These are phyloP conservation scores for Pelagomonas calceolata DNA, from an alignment of 108 stramenopile species.

Conservation along the genomic window DNA sequence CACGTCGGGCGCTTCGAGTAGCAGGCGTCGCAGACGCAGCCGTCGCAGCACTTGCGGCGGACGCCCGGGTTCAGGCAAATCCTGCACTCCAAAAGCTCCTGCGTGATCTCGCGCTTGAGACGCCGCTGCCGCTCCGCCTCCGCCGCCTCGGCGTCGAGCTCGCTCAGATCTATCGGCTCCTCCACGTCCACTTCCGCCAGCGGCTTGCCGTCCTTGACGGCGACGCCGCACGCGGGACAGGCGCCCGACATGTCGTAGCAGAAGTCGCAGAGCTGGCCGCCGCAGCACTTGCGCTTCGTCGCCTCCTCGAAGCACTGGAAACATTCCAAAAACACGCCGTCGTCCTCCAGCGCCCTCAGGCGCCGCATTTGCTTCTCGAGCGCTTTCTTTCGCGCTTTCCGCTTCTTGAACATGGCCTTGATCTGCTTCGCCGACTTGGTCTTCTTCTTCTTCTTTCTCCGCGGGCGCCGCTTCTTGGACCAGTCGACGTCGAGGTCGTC, in stretches of 20 bases:
- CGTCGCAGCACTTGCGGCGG: neutral
- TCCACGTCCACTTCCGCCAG: neutral
- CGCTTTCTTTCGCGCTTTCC: too few species aligned
- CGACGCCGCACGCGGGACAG: neutral
- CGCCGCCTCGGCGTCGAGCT: neutral
- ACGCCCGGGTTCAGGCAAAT: neutral
- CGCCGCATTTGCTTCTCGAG: too few species aligned
- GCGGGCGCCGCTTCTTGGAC: too few species aligned
- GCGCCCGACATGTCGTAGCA: neutral
- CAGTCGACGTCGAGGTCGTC: too few species aligned
- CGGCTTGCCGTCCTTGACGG: neutral
- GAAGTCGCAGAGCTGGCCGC: neutral
- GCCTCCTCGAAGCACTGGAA: neutral
- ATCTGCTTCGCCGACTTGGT: too few species aligned
- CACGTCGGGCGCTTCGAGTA: neutral
- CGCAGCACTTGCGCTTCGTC: neutral
- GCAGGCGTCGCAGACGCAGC: neutral
- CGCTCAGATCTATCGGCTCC: neutral
- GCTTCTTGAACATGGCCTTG: too few species aligned
- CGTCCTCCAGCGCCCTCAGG: too few species aligned
- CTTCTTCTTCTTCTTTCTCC: too few species aligned
- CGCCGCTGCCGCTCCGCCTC: neutral
- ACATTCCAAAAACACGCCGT: neutral
- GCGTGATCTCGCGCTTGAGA: neutral
- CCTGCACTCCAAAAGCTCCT: neutral